Conservation (phyloP, 257 asterid species). For the Apocynum venetum region DNA sequence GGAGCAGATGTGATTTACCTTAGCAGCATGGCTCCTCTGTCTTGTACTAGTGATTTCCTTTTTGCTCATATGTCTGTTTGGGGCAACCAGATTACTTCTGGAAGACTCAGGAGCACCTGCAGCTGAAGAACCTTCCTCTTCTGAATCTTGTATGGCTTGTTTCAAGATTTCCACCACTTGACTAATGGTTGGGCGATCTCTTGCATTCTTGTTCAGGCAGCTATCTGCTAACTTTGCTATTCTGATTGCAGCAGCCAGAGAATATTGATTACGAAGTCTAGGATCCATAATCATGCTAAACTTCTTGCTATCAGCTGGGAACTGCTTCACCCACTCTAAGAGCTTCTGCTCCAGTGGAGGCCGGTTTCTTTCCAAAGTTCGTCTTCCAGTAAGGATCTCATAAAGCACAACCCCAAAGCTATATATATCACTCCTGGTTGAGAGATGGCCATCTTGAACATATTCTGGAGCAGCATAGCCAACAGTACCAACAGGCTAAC, state of each 20-base stretch:
- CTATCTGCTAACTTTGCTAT: slow-evolving; percentile 75
- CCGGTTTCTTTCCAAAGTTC: slow-evolving; percentile 61
- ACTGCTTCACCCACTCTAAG: slow-evolving; percentile 72
- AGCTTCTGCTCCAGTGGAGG: slow-evolving; percentile 67
- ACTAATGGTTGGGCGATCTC: slow-evolving; percentile 71
- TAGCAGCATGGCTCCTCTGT: slow-evolving; percentile 15
- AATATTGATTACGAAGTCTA: slow-evolving; percentile 59
- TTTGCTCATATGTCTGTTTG: slow-evolving; percentile 15
- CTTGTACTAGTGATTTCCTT: slow-evolving; percentile 14
- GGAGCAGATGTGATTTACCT: slow-evolving; percentile 2
- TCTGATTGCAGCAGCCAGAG: slow-evolving; percentile 54
- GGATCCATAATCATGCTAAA: slow-evolving; percentile 72
- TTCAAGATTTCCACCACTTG: slow-evolving; percentile 64
- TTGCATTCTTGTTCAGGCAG: slow-evolving; percentile 62
- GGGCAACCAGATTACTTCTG: slow-evolving; percentile 12
- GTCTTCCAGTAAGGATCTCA: slow-evolving; percentile 77
- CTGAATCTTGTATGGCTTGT: slow-evolving; percentile 64
- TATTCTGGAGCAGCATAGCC: slow-evolving; percentile 98
- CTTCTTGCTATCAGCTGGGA: slow-evolving; percentile 57
- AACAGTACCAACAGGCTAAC: slow-evolving; percentile 80
- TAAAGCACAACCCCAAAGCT: slow-evolving; percentile 93
- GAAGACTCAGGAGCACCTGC: slow-evolving; percentile 20
- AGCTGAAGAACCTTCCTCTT: slow-evolving; percentile 29
- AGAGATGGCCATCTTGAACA: slow-evolving; percentile 64
- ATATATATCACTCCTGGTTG: slow-evolving; percentile 74